These are phyloP conservation scores for Cymodocea nodosa DNA, from an alignment of 116 monocot genomes.

Conservation along the genomic window DNA sequence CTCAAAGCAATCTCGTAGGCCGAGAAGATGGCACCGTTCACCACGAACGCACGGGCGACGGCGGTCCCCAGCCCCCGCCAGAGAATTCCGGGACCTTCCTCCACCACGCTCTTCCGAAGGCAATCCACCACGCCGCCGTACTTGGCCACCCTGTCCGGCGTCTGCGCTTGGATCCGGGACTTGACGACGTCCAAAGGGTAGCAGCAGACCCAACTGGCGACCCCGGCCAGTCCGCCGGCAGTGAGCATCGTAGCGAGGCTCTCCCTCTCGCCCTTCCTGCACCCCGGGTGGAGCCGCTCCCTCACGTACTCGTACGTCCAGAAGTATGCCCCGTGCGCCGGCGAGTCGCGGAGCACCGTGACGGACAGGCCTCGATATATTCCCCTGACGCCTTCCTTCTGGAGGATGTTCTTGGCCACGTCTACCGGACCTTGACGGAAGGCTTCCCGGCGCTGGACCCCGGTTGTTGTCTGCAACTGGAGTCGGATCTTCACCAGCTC, in stretches of 20 bases:
- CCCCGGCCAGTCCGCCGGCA: conserved; percentile 81
- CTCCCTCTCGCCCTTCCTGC: conserved; percentile 52
- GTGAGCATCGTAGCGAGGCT: conserved; percentile 66
- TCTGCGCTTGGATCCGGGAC: conserved; percentile 74
- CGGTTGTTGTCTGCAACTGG: conserved; percentile 33
- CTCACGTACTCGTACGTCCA: conserved; percentile 68
- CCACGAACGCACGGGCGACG: conserved; percentile 71
- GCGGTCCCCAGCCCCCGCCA: conserved; percentile 89
- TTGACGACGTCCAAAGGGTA: conserved; percentile 90
- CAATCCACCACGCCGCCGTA: conserved; percentile 42
- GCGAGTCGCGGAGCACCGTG: conserved; percentile 75
- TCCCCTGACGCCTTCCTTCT: conserved; percentile 49
- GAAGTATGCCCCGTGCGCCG: conserved; percentile 88
- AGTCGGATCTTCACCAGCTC: conserved; percentile 89
- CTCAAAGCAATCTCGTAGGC: conserved; percentile 79
- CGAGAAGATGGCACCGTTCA: conserved; percentile 91
- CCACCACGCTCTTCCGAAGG: conserved; percentile 56
- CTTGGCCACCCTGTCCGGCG: conserved; percentile 3
- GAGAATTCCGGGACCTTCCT: conserved; percentile 69
- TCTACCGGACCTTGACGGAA: conserved; percentile 34
- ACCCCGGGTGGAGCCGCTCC: conserved; percentile 71
- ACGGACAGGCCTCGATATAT: conserved; percentile 71
- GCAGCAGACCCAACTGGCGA: conserved; percentile 83
- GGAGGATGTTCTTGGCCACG: conserved; percentile 46
- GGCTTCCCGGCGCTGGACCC: neutral